Evolutionary conservation across 2,329 filamentous ascomycete genomes (phyloP).

Genomic region (Colletotrichum sojae): DNA sequence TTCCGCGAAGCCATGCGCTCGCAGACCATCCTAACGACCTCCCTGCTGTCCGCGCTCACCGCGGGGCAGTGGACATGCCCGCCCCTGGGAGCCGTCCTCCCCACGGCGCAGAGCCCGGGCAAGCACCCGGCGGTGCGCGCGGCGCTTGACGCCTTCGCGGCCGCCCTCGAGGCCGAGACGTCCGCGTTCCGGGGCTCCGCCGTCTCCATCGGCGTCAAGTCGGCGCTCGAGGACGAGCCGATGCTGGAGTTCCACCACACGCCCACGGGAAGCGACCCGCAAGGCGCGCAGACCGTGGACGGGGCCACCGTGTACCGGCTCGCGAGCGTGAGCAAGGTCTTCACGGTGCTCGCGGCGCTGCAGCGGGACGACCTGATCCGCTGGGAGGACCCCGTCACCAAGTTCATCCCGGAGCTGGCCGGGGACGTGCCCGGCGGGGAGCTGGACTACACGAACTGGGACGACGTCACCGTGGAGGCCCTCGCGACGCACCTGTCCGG

Average conservation of each 20-base stretch:
- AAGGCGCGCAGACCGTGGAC: constrained; percentile 47
- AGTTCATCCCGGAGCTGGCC: constrained; percentile 58
- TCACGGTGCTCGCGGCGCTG: constrained; percentile 37
- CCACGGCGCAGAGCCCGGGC: constrained; percentile 25
- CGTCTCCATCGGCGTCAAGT: constrained; percentile 46
- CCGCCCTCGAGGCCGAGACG: constrained; percentile 26
- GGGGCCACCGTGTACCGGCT: constrained; percentile 55
- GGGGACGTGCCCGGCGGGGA: constrained; percentile 45
- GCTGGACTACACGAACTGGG: constrained; percentile 58
- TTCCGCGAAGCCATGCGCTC: constrained; percentile 6
- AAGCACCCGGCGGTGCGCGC: constrained; percentile 34
- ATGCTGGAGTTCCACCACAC: constrained; percentile 47
- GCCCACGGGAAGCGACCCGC: constrained; percentile 37
- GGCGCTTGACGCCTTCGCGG: constrained; percentile 25
- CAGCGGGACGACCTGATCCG: constrained; percentile 30
- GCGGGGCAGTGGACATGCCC: constrained; percentile 32
- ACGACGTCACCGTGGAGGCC: constrained; percentile 61
- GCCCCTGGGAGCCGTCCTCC: constrained; percentile 37
- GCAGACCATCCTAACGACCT: neutral
- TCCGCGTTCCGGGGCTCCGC: constrained; percentile 44
- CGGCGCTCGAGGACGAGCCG: constrained; percentile 44
- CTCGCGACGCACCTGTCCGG: constrained; percentile 63
- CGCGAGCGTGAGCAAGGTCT: constrained; percentile 59
- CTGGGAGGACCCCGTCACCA: constrained; percentile 59
- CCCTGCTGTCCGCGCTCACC: constrained; percentile 1